These are phyloP conservation scores for Solanum sejunctum DNA, from an alignment of 257 asterid genomes.

Conservation along the genomic window DNA sequence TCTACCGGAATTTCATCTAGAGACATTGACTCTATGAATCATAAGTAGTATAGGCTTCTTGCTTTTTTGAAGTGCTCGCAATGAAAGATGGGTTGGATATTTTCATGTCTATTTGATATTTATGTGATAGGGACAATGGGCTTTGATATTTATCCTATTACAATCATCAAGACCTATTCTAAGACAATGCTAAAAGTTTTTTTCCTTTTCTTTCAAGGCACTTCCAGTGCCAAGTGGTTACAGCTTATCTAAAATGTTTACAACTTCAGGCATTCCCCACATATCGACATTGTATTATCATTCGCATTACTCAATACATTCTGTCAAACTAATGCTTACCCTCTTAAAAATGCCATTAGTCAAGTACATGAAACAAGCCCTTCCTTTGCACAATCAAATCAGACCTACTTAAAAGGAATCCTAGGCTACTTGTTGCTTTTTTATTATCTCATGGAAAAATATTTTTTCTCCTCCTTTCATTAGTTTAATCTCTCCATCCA, in stretches of 20 bases:
- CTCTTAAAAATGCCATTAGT: background rate
- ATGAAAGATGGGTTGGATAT: background rate
- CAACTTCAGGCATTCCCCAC: background rate
- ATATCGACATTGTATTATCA: background rate
- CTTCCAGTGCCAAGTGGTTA: background rate
- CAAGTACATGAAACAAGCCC: background rate
- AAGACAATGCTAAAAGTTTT: background rate
- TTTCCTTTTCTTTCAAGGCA: background rate
- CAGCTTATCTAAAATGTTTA: background rate
- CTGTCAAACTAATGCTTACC: background rate
- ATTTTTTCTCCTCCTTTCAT: background rate
- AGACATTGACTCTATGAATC: background rate
- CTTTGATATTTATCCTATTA: background rate
- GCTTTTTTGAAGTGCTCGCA: background rate
- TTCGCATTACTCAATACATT: background rate
- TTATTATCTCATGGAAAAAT: background rate
- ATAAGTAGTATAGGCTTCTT: background rate
- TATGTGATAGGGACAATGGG: background rate
- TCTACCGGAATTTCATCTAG: too few species aligned
- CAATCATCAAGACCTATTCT: background rate
- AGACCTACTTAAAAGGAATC: background rate
- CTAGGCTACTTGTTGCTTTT: background rate
- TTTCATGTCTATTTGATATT: background rate
- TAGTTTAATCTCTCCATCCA: background rate
- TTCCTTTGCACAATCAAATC: background rate